Percentiles rank a stretch among this genome's conserved stretches.
phyloP scores from a whole-genome alignment of 2,329 filamentous ascomycete species.

The Colletotrichum endophyticum region DNA sequence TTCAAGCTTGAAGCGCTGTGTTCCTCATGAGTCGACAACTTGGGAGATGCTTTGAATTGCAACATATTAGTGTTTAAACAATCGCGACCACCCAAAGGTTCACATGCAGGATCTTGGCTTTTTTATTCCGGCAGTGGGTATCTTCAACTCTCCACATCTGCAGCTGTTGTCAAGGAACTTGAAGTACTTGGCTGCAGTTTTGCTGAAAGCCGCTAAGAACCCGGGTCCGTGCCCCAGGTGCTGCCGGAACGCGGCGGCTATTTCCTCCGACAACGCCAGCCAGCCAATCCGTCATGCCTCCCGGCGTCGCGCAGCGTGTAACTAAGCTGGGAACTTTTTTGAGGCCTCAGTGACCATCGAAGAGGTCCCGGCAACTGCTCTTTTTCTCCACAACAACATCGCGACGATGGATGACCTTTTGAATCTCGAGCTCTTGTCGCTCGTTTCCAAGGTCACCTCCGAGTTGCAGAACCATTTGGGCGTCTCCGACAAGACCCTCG shows the following conservation, averaged over 20 bases:
- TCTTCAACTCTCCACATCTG: not conserved
- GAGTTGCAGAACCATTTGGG: slow-evolving; percentile 95
- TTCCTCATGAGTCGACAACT: not conserved
- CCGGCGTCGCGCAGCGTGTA: not conserved
- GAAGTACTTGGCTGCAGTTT: not conserved
- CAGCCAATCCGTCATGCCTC: not conserved
- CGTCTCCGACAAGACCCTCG: slow-evolving; percentile 90
- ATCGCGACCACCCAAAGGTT: not conserved
- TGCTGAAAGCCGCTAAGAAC: not conserved
- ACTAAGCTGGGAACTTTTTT: not conserved
- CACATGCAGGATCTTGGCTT: not conserved
- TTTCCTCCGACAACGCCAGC: not conserved
- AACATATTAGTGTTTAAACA: not conserved
- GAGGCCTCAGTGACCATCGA: slow-evolving; percentile 5
- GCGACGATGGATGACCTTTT: slow-evolving; percentile 81
- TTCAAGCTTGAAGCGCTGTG: not conserved
- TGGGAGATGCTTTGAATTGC: not conserved
- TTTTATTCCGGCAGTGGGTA: not conserved
- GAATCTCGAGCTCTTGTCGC: slow-evolving; percentile 88
- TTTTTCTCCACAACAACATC: not conserved
- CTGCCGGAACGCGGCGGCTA: not conserved
- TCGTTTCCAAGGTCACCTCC: slow-evolving; percentile 92
- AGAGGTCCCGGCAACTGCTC: not conserved
- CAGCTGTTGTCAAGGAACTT: not conserved
- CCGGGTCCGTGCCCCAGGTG: not conserved